Conservation (phyloP, 2,329 filamentous ascomycete species). For the Hirsutella rhossiliensis region DNA sequence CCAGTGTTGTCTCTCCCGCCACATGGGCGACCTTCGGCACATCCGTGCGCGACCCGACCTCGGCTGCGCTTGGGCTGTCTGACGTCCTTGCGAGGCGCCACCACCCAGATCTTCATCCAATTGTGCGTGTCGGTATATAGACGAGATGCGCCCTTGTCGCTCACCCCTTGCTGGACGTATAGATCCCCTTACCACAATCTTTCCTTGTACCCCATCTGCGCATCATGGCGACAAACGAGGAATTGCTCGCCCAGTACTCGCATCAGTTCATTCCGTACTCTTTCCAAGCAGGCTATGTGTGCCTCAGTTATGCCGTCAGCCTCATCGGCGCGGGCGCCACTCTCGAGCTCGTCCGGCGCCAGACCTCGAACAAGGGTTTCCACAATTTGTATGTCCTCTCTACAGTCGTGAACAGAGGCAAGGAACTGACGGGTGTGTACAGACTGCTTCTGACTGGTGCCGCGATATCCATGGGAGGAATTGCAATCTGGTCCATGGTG, state of each 20-base stretch:
- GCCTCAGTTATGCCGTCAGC: constrained; percentile 66
- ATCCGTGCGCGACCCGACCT: not conserved
- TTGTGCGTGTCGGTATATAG: not conserved
- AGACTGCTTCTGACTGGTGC: constrained; percentile 53
- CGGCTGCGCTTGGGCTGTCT: not conserved
- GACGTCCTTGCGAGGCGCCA: not conserved
- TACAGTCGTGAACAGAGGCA: too few species aligned
- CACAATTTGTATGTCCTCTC: constrained; percentile 51
- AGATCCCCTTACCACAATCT: not conserved
- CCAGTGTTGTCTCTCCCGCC: too few species aligned
- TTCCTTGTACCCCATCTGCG: not conserved
- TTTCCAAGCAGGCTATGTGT: constrained; percentile 50
- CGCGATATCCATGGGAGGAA: constrained; percentile 60
- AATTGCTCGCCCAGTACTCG: constrained; percentile 27
- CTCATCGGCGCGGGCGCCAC: constrained; percentile 67
- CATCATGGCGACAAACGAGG: constrained; percentile 4
- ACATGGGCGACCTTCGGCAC: too few species aligned
- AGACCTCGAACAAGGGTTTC: constrained; percentile 55
- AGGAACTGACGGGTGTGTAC: not conserved
- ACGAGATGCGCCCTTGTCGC: not conserved
- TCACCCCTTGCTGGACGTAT: not conserved
- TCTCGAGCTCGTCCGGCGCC: constrained; percentile 67
- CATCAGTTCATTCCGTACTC: constrained; percentile 33
- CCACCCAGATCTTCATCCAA: not conserved
- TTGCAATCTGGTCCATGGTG: constrained; percentile 63